Percentiles rank a stretch among this genome's conserved stretches.
These are phyloP conservation scores for Calocybe gambosa DNA, from an alignment of 1,284 basidiomycete genomes.

Conservation along the genomic window DNA sequence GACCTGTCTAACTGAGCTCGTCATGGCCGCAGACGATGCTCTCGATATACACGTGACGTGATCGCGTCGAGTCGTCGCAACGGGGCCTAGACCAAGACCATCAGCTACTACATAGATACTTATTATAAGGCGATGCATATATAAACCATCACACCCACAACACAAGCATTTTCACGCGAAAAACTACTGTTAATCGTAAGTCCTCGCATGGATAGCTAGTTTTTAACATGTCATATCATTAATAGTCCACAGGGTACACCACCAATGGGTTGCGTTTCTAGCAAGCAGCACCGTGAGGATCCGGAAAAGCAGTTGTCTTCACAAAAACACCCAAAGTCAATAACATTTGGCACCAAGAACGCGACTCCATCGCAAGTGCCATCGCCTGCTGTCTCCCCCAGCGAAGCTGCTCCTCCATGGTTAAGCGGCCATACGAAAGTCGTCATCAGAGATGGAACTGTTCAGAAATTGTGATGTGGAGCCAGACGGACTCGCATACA, in stretches of 20 bases:
- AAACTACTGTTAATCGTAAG: no score
- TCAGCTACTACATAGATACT: no score
- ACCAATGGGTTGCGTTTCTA: slow-evolving; percentile 27
- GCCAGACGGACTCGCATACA: neutral
- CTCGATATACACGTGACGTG: slow-evolving; percentile 7
- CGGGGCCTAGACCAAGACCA: no score
- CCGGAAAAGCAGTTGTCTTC: neutral
- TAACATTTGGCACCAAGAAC: slow-evolving; percentile 7
- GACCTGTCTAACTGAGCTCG: slow-evolving; percentile 54
- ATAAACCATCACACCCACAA: slow-evolving; percentile 2
- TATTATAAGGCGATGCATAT: neutral
- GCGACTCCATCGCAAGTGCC: slow-evolving; percentile 5
- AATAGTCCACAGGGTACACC: no score
- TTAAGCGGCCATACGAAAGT: slow-evolving; percentile 5
- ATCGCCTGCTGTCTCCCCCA: slow-evolving; percentile 1
- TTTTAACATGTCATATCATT: no score
- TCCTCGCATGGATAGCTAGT: no score
- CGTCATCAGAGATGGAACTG: slow-evolving; percentile 5
- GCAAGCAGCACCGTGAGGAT: slow-evolving; percentile 26
- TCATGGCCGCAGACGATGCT: slow-evolving; percentile 34
- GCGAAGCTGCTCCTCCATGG: slow-evolving; percentile 6
- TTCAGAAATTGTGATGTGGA: neutral
- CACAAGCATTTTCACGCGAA: neutral
- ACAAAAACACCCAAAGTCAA: neutral
- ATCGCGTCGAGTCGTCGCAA: neutral